Evolutionary conservation across 768 basidiomycete genomes (phyloP).

Genomic region (Chlorophyllum brunneum): DNA sequence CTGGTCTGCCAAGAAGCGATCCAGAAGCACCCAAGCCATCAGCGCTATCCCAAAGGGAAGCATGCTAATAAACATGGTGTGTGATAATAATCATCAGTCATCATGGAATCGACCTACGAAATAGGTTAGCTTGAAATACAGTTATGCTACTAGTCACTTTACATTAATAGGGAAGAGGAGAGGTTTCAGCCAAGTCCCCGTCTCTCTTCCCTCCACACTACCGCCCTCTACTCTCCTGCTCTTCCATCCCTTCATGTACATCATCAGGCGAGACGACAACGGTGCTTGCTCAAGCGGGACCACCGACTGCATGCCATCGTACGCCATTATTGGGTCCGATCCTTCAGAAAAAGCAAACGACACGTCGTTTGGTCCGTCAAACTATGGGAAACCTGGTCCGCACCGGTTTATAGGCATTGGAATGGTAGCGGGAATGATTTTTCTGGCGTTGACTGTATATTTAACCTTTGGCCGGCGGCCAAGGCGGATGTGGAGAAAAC

Average conservation of each 20-base stretch:
- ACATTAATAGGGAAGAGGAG: slow-evolving; percentile 10
- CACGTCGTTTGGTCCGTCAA: slow-evolving; percentile 15
- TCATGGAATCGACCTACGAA: slow-evolving; percentile 21
- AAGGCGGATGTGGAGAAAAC: slow-evolving; percentile 21
- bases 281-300: slow-evolving; percentile 21
- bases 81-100: slow-evolving; percentile 28
- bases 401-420: slow-evolving; percentile 44
- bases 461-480: slow-evolving; percentile 31
- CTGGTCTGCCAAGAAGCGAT: slow-evolving; percentile 24
- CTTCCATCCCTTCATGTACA: slow-evolving; percentile 25
- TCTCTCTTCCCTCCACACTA: slow-evolving; percentile 3
- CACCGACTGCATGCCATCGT: slow-evolving; percentile 18
- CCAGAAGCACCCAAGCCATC: slow-evolving; percentile 17
- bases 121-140: slow-evolving; percentile 22
- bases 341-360: slow-evolving; percentile 21
- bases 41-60: slow-evolving; percentile 30
- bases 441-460: slow-evolving; percentile 36
- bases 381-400: slow-evolving; percentile 25
- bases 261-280: slow-evolving; percentile 20
- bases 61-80: slow-evolving; percentile 17
- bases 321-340: slow-evolving; percentile 22
- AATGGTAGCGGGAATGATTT: slow-evolving; percentile 32
- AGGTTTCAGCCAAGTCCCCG: slow-evolving; percentile 7
- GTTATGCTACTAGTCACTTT: slow-evolving; percentile 18
- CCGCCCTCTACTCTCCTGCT: slow-evolving; percentile 9